phyloP scores from a whole-genome alignment of 2,329 filamentous ascomycete genomes.

The Elsinoe australis region DNA sequence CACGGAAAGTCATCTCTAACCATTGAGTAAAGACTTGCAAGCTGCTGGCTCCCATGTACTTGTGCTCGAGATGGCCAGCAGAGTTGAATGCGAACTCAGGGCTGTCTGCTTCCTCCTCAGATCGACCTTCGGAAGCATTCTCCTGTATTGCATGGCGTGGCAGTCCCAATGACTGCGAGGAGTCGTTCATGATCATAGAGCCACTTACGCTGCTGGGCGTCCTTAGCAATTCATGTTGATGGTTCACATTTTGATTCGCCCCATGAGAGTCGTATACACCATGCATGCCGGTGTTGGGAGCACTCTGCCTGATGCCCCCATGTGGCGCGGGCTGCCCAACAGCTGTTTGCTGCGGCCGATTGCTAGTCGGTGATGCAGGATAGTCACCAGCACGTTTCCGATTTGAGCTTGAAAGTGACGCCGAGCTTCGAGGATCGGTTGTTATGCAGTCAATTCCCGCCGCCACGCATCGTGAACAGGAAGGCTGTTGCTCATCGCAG shows the following conservation, averaged over 20 bases:
- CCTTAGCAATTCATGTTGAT: no score
- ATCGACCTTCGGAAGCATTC: neutral
- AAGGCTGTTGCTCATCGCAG: conserved; percentile 20
- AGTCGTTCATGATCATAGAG: no score
- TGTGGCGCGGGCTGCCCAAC: no score
- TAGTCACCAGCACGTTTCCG: conserved; percentile 1
- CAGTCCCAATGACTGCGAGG: no score
- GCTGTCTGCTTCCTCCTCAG: neutral
- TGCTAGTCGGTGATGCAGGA: neutral
- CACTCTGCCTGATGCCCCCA: no score
- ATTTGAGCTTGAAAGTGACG: conserved; percentile 2
- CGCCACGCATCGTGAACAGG: conserved; percentile 16
- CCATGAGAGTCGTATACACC: no score
- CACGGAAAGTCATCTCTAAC: conserved; percentile 16
- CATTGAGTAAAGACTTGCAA: conserved; percentile 19
- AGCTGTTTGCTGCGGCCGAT: neutral
- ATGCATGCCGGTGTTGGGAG: no score
- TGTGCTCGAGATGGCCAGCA: conserved; percentile 7
- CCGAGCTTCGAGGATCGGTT: conserved; percentile 16
- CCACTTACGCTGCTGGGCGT: no score
- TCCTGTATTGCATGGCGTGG: no score
- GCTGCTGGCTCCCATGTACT: conserved; percentile 20
- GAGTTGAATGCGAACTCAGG: conserved; percentile 3
- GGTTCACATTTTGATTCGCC: no score
- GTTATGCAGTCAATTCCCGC: conserved; percentile 18